Percentiles rank a stretch among this genome's conserved stretches.
Evolutionary conservation across 768 basidiomycete species (phyloP).

Genomic region (Lanmaoa pseudosensibilis): DNA sequence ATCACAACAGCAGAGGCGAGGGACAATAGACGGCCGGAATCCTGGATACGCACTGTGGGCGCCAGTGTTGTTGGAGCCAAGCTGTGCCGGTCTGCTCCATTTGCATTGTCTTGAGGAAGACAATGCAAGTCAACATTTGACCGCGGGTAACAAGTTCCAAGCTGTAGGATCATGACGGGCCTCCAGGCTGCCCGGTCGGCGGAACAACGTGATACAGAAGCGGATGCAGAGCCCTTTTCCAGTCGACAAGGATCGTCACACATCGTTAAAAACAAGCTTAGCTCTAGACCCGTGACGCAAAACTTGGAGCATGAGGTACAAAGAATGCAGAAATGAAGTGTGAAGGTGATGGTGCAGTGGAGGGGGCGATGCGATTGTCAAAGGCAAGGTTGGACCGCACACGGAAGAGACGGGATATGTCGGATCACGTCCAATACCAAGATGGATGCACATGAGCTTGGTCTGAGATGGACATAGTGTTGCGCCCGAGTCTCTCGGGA

Average conservation of each 20-base stretch:
- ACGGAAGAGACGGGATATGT: slow-evolving; percentile 16
- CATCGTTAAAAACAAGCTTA: not conserved
- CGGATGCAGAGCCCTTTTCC: slow-evolving; percentile 5
- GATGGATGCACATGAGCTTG: not conserved
- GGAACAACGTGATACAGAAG: slow-evolving; percentile 19
- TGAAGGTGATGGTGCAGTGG: not conserved
- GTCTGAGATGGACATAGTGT: slow-evolving; percentile 11
- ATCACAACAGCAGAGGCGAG: not conserved
- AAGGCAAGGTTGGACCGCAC: not conserved
- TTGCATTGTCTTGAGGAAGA: slow-evolving; percentile 8
- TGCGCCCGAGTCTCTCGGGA: slow-evolving; percentile 18
- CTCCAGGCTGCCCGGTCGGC: slow-evolving; percentile 11
- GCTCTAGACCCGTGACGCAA: not conserved
- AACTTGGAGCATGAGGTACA: slow-evolving; percentile 1
- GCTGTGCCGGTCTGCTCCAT: slow-evolving; percentile 1
- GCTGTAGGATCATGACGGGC: slow-evolving; percentile 27
- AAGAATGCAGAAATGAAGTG: slow-evolving; percentile 4
- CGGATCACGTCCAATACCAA: slow-evolving; percentile 21
- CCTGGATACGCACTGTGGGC: slow-evolving; percentile 20
- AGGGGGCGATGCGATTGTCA: not conserved
- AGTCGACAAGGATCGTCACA: slow-evolving; percentile 9
- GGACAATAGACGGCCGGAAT: slow-evolving; percentile 10
- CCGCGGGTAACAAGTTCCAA: slow-evolving; percentile 6
- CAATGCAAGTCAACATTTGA: slow-evolving; percentile 7
- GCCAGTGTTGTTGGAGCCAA: not conserved